Base-by-base conservation (phyloP, 495 filamentous ascomycete species). In the Talaromyces wortmannii region DNA sequence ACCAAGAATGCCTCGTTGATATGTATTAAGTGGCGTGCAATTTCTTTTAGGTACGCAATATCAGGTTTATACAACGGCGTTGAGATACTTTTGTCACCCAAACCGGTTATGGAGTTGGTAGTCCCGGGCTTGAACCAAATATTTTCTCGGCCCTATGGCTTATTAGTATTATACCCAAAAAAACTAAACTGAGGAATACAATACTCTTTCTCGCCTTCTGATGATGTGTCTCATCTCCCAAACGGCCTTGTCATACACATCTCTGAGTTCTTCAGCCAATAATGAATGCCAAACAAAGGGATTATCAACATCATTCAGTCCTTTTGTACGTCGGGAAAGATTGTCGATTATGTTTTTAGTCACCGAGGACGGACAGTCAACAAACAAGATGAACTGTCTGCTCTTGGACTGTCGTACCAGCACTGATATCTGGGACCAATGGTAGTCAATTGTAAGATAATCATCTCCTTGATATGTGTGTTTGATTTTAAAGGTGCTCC, bases 21-120 rank as follows among this genome's bases (percentile, higher is more conserved):
- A 55, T 81, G 74, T 29, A 75, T 72, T 6, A 67, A 67, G 53
- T 79, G 77, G 11, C 77, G 69, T n/a, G 70, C 67, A 51, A 74
- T 67, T 43, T 80, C 75, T 62, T 81, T 73, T 8, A 77, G 61
- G 6, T 55, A 50, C 40, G 57, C 44, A 50, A 75, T 73, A 50
- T 70, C 63, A 4, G 68, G 67, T 2, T 55, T 61, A 59, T 52
- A 51, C 15, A 45, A 45, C 8, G 31, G 51, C 15, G 16, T 33
- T 23, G 15, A 15, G 48, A 15, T 55, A 51, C 11, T 61, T 55
- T 48, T 55, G 11, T 47, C 6, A 54, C 11, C 50, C 1, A 59
- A 53, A 8, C 15, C 23, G 8, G 45, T 10, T 11, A 48, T 1
- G 5, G 10, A 2, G 10, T 11, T 48, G 45, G 23, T 15, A 2